Evolutionary conservation across 495 filamentous ascomycete genomes (phyloP).

Genomic region (Penicillium subrubescens): DNA sequence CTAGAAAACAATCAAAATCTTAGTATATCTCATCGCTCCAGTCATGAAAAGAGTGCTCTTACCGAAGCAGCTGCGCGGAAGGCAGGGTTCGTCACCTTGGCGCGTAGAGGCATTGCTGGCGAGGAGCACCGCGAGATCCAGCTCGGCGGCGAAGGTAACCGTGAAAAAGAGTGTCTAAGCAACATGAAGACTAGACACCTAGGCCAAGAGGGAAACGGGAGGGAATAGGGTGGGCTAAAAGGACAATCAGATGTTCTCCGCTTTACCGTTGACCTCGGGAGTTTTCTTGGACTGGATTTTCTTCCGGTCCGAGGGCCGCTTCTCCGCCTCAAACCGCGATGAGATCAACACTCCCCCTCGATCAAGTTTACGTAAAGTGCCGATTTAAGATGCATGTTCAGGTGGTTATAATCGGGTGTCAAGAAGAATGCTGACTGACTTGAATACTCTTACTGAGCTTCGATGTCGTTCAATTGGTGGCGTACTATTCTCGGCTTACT

Average conservation of each 20-base stretch:
- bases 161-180: conserved; percentile 48
- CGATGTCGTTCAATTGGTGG: neutral
- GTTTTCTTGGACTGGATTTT: conserved; percentile 33
- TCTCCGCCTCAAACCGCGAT: conserved; percentile 24
- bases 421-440: neutral
- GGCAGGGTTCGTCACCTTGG: conserved; percentile 72
- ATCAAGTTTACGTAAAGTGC: conserved; percentile 10
- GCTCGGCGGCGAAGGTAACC: conserved; percentile 53
- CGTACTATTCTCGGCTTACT: neutral
- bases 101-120: conserved; percentile 80
- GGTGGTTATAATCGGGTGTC: neutral
- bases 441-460: neutral
- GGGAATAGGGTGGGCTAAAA: conserved; percentile 20
- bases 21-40: neutral
- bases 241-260: conserved; percentile 32
- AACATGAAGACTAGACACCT: conserved; percentile 51
- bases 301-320: conserved; percentile 30
- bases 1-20: conserved; percentile 37
- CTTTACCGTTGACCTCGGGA: conserved; percentile 38
- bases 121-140: conserved; percentile 53
- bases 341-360: conserved; percentile 1
- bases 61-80: conserved; percentile 51
- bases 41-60: conserved; percentile 16
- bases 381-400: neutral
- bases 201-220: conserved; percentile 18